Conservation (phyloP, 108 stramenopile species). For the Cyclotella atomus region DNA sequence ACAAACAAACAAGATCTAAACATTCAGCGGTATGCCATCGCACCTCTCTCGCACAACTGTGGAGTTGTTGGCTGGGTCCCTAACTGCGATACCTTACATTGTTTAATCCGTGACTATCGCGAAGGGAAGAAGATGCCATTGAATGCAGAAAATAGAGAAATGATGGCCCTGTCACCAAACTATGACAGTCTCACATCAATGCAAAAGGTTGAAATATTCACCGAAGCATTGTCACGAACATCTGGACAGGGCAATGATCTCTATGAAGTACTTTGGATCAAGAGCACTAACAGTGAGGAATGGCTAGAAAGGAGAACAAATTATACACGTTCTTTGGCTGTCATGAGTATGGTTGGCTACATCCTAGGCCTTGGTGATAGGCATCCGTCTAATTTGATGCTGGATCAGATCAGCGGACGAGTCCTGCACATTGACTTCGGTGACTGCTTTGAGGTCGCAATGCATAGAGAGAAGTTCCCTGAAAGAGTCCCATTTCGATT, state of each 20-base stretch:
- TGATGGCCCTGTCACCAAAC: conserved; percentile 88
- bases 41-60: conserved; percentile 95
- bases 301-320: conserved; percentile 97
- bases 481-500: conserved; percentile 99
- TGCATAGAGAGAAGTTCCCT: conserved; percentile 98
- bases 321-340: conserved; percentile 96
- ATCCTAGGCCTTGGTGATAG: conserved; percentile 92
- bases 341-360: conserved; percentile 99
- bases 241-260: conserved; percentile 93
- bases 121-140: conserved; percentile 86
- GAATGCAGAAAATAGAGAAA: conserved; percentile 95
- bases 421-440: conserved; percentile 97
- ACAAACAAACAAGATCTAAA: conserved; percentile 93
- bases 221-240: conserved; percentile 85
- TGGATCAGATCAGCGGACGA: conserved; percentile 92
- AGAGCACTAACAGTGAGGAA: conserved; percentile 93
- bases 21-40: conserved; percentile 96
- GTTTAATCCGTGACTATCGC: conserved; percentile 94
- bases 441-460: conserved; percentile 99
- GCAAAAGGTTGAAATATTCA: conserved; percentile 98
- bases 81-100: conserved; percentile 97
- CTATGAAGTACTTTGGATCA: conserved; percentile 96
- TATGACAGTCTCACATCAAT: conserved; percentile 94
- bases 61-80: conserved; percentile 99
- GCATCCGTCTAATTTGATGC: conserved; percentile 93